Percentiles rank a stretch among this genome's conserved stretches.
Conservation (phyloP, 164 flowering plant species). For the Liriodendron chinense region DNA sequence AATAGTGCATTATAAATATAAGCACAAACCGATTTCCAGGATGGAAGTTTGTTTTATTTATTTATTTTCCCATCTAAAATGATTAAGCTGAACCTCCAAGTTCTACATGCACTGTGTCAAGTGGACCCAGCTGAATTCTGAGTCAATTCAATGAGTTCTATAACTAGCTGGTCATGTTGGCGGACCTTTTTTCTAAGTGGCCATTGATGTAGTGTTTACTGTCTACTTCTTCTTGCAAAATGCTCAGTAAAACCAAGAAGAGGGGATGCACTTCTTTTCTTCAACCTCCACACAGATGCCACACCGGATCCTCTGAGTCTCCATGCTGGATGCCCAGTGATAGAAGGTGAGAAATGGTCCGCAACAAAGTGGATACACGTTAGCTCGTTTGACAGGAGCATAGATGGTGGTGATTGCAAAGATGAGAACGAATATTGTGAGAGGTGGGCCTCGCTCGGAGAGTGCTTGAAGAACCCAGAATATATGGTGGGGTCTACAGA, state of each 20-base stretch:
- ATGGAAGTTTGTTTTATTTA: no score
- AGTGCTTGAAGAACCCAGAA: constrained; percentile 77
- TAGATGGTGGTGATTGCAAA: constrained; percentile 42
- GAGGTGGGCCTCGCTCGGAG: constrained; percentile 87
- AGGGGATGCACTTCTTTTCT: constrained; percentile 97
- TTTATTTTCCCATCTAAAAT: background rate
- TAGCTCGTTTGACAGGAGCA: constrained; percentile 61
- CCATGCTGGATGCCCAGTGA: constrained; percentile 91
- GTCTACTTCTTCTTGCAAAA: constrained; percentile 5
- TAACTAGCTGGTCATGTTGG: background rate
- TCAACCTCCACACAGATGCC: constrained; percentile 72
- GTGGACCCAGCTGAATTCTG: background rate
- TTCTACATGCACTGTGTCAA: background rate
- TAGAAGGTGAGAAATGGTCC: constrained; percentile 99
- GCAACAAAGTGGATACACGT: constrained; percentile 99
- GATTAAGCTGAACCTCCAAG: background rate
- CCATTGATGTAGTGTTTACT: background rate
- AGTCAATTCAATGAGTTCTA: background rate
- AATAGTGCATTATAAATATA: no score
- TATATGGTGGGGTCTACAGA: constrained; percentile 88
- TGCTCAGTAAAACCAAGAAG: constrained; percentile 70
- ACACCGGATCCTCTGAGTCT: constrained; percentile 69
- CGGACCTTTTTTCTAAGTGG: background rate
- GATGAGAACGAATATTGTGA: constrained; percentile 69
- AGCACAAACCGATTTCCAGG: no score